A percentile compares a stretch with the other conserved stretches of the same genome.
Conservation (phyloP, 2,329 filamentous ascomycete genomes). For the Apiospora koreana region DNA sequence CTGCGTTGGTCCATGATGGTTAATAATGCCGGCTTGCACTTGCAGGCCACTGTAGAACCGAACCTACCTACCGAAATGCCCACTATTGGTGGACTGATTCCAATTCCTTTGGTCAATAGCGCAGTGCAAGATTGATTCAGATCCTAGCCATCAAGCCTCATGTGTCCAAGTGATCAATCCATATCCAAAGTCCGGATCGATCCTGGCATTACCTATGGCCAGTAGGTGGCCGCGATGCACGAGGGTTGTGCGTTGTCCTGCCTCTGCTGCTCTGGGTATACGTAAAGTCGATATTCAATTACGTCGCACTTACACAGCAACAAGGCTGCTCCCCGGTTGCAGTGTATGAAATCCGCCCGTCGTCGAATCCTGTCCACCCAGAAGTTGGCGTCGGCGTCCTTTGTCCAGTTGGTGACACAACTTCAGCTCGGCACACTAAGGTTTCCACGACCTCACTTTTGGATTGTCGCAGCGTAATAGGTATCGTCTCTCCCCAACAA, state of each 20-base stretch:
- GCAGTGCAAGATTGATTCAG: background rate
- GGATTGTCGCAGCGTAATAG: background rate
- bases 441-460: background rate
- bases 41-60: background rate
- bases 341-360: background rate
- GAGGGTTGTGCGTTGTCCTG: background rate
- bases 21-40: background rate
- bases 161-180: background rate
- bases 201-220: background rate
- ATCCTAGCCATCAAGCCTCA: background rate
- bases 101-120: background rate
- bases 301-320: background rate
- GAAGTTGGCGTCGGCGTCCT: background rate
- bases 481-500: background rate
- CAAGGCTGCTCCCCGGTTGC: background rate
- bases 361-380: background rate
- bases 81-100: background rate
- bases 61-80: background rate
- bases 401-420: background rate
- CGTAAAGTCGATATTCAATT: background rate
- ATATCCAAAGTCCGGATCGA: background rate
- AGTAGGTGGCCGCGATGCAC: background rate
- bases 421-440: background rate
- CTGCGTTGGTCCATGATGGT: background rate
- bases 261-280: background rate